Base-by-base conservation (phyloP, 768 basidiomycete species). In the Suillus plorans region DNA sequence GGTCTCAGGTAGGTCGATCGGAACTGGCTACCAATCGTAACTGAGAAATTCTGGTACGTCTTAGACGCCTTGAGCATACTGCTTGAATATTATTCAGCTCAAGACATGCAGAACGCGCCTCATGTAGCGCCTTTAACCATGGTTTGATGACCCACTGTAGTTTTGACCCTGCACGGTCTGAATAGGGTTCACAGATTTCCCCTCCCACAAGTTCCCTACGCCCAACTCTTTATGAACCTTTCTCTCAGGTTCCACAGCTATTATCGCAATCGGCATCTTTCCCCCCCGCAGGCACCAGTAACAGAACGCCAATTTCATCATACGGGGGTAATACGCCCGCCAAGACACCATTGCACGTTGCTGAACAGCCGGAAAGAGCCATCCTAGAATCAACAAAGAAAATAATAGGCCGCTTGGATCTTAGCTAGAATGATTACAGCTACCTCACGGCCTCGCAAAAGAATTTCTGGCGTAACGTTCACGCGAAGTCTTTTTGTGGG, bases 41-140 rank as follows among this genome's bases (percentile, higher is more conserved):
- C n/a, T 16, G 28, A 64, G n/a, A 31, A 62, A 69, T 28, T 64
- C n/a, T 25, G 37, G 66, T 25, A 45, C 28, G 22, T 36, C 52
- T 37, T 67, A 93, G 91, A 89, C 66, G 84, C 85, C 4, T 74
- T 92, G 61, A 77, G 80, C 61, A 86, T 92, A 47, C 77, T 93
- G 39, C 78, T 92, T 0, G 90, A 92, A 71, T 92, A 91, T 71
- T 93, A 92, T 73, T 77, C 79, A 18, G 84, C 84, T 0, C 90
- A 90, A 71, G 88, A 89, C 67, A 70, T 78, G 14, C 76, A 80
- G 61, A 74, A 76, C 4, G 80, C 82, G 63, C 79, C 85, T 3
- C 84, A 89, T 72, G 76, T 91, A 42, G 73, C 80, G 34, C 66
- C 80, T 2, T 81, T 91, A 39, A 71, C 78, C 60, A 76, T 77